Evolutionary conservation across 192 early-diverging fungal species (phyloP).

Genomic region (Phlyctochytrium planicorne): DNA sequence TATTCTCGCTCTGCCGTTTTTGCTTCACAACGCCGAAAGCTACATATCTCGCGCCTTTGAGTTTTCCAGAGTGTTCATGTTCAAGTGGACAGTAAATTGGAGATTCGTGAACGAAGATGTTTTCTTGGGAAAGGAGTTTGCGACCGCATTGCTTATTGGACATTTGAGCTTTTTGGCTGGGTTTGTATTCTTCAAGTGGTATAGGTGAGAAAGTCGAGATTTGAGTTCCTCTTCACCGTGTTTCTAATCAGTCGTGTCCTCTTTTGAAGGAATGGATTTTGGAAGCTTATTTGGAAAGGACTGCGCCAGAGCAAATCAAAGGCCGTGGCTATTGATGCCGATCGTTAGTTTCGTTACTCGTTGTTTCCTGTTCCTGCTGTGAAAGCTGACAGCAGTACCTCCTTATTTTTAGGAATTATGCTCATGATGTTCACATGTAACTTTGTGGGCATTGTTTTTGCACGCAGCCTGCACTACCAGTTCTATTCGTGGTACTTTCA

Average conservation of each 20-base stretch:
- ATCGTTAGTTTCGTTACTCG: too few species aligned
- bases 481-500: conserved; percentile 96
- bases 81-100: conserved; percentile 98
- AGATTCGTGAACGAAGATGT: conserved; percentile 68
- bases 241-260: too few species aligned
- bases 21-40: conserved; percentile 48
- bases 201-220: conserved; percentile 14
- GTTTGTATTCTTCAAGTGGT: conserved; percentile 48
- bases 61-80: conserved; percentile 79
- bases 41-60: conserved; percentile 86
- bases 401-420: conserved; percentile 54
- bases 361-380: too few species aligned
- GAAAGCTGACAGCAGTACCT: too few species aligned
- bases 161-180: conserved; percentile 64
- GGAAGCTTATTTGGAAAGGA: conserved; percentile 8
- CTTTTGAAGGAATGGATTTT: too few species aligned
- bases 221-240: neutral
- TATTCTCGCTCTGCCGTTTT: conserved; percentile 64
- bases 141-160: conserved; percentile 51
- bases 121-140: conserved; percentile 66
- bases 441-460: conserved; percentile 86
- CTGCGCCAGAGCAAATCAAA: conserved; percentile 2
- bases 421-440: conserved; percentile 78
- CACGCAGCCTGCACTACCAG: conserved; percentile 91
- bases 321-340: neutral